Evolutionary conservation across 129 eudicot genomes (phyloP).

Genomic region (Tagetes patula): DNA sequence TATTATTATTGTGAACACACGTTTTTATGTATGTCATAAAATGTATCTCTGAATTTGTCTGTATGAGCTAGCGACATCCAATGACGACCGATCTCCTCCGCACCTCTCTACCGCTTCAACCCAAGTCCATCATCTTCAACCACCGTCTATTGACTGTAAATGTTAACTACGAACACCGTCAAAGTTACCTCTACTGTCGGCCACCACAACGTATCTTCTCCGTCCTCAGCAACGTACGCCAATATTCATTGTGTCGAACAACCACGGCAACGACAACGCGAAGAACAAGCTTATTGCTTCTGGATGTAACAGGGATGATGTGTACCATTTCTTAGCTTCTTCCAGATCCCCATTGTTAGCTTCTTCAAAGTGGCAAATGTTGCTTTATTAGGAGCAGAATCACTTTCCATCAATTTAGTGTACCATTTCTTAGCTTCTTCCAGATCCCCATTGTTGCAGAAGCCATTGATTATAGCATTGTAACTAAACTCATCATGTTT

Average conservation of each 20-base stretch:
- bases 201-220: constrained; percentile 37
- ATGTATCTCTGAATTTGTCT: background rate
- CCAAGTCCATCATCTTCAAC: constrained; percentile 31
- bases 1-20: background rate
- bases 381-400: constrained; percentile 30
- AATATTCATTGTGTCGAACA: too few relatives aligned
- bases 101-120: constrained; percentile 50
- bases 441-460: constrained; percentile 34
- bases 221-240: constrained; percentile 45
- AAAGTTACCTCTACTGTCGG: constrained; percentile 15
- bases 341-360: constrained; percentile 32
- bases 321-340: constrained; percentile 58
- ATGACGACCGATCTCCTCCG: constrained; percentile 60
- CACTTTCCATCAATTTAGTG: constrained; percentile 31
- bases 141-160: constrained; percentile 28
- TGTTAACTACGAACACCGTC: constrained; percentile 38
- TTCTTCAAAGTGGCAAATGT: constrained; percentile 35
- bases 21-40: constrained; percentile 10
- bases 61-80: background rate
- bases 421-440: constrained; percentile 52
- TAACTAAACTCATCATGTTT: constrained; percentile 44
- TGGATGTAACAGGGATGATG: constrained; percentile 93
- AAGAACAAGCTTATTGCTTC: constrained; percentile 46
- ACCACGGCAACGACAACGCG: background rate
- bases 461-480: constrained; percentile 50